Evolutionary conservation across 345 rosid genomes (phyloP), one percentile per base, ranked within the genome.

Genomic region (Psidium friedrichsthalianum): DNA sequence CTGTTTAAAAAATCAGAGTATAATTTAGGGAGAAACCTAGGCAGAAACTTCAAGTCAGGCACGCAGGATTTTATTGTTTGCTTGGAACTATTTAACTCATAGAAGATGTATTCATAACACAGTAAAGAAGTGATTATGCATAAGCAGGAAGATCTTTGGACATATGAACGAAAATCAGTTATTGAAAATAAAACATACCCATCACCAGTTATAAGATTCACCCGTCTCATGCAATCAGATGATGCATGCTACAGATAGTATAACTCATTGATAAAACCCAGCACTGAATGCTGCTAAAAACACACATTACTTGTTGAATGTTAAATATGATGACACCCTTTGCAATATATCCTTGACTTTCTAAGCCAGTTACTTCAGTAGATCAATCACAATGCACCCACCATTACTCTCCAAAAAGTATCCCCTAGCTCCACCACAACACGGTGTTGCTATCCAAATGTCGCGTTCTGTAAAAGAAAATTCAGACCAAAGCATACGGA

Each of bases 1-100:
- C 93, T 89, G 85, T 83, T 12, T 42, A 56, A 10, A n/a, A 84
- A 84, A 57, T 24, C 27, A n/a, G 10, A 83, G 36, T 15, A 7
- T 25, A 14, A 27, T 18, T 3, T 25, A 20, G 22, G 56, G 8
- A 20, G 22, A 18, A 18, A 8, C 56, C 12, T 47, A 51, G 13
- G 56, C 56, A 54, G 22, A 54, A 54, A 54, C 9, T 18, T 54
- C 9, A 3, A 54, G 22, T 18, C 8, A 15, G 56, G 56, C 22
- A 54, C 56, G 22, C 22, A 6, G 16, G 56, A 54, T 54, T 16
- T 54, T 18, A 52, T 53, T 16, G 5, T 53, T 18, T 53, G 56
- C 56, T 18, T 53, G 56, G 21, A 53, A 53, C 21, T 18, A 16
- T 54, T 54, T 36, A 36, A 18, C 8, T 6, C 18, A 6, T 54